Percentiles rank a stretch among this genome's conserved stretches.
These are phyloP conservation scores for Colletotrichum tabaci DNA, from an alignment of 2,329 filamentous ascomycete species.

Conservation along the genomic window DNA sequence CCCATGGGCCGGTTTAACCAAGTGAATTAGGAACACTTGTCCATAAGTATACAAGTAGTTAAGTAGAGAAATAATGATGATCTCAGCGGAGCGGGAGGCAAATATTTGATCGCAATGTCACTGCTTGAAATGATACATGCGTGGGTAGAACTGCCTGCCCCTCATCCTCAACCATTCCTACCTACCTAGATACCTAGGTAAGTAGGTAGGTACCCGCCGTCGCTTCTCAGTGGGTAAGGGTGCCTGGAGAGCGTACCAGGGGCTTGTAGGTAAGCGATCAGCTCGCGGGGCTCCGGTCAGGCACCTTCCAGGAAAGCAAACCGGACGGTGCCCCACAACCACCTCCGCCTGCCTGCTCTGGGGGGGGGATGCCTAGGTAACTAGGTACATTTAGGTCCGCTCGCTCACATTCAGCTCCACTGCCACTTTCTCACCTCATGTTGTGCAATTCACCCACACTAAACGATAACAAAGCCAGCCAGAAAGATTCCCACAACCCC, in stretches of 20 bases:
- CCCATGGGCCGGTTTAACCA: not conserved
- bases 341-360: not conserved
- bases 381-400: not conserved
- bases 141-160: not conserved
- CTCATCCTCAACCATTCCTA: not conserved
- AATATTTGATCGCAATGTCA: not conserved
- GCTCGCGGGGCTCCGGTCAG: conserved; percentile 4
- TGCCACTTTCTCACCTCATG: conserved; percentile 2
- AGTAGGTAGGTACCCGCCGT: no score
- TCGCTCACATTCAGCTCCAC: not conserved
- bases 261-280: not conserved
- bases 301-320: not conserved
- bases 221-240: not conserved
- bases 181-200: not conserved
- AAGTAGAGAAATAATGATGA: not conserved
- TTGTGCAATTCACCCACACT: not conserved
- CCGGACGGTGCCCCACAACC: not conserved
- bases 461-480: not conserved
- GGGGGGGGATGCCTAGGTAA: no score
- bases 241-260: not conserved
- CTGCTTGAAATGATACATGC: not conserved
- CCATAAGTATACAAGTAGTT: no score
- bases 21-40: not conserved
- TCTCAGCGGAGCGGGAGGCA: not conserved
- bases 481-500: not conserved